Conservation (phyloP, 495 filamentous ascomycete species). For the Xylaria telfairii region DNA sequence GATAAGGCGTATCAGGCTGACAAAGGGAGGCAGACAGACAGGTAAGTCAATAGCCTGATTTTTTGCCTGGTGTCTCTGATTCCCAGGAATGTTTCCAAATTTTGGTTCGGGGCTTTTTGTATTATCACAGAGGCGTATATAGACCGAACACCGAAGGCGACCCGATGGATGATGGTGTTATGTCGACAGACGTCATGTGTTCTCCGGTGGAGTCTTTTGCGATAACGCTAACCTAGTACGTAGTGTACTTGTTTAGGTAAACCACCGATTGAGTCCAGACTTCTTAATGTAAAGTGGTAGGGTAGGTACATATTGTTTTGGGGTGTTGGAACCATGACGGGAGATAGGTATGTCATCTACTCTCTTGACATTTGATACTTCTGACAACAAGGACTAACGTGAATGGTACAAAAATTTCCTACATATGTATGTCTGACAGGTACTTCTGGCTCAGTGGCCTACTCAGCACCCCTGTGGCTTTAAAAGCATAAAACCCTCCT, state of each 20-base stretch:
- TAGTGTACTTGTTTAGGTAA: not conserved
- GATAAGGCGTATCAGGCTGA: not conserved
- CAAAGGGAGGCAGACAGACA: not conserved
- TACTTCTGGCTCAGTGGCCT: not conserved
- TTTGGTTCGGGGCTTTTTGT: not conserved
- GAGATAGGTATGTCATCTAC: too few species aligned
- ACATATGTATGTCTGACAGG: not conserved
- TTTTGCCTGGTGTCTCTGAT: constrained; percentile 1
- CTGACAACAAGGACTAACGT: not conserved
- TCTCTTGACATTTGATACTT: not conserved
- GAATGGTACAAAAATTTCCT: not conserved
- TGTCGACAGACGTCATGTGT: constrained; percentile 23
- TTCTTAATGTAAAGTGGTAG: too few species aligned
- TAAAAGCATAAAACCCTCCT: not conserved
- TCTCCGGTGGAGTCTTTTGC: constrained; percentile 12
- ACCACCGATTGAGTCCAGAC: not conserved
- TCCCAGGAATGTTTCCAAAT: not conserved
- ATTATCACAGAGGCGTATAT: not conserved
- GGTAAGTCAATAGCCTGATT: not conserved
- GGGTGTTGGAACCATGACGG: too few species aligned
- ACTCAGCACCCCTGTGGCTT: not conserved
- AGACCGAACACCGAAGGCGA: not conserved
- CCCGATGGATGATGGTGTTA: constrained; percentile 1
- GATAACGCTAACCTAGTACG: constrained; percentile 16
- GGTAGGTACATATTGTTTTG: too few species aligned